Conservation (phyloP, 2,329 filamentous ascomycete species). For the Tolypocladium album region DNA sequence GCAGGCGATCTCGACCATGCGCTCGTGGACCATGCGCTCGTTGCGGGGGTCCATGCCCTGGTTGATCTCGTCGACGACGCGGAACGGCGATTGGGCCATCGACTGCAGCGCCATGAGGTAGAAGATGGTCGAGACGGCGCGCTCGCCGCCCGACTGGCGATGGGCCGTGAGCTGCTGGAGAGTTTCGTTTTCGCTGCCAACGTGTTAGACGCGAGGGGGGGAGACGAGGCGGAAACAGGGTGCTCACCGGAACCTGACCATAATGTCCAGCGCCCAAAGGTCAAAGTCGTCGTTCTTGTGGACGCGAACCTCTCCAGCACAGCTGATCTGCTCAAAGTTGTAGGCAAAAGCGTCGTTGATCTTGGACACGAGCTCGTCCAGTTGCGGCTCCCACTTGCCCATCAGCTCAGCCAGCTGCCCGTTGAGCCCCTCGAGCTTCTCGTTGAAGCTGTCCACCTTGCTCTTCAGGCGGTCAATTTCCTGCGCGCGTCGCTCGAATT, state of each 20-base stretch:
- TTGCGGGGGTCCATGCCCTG: conserved; percentile 99
- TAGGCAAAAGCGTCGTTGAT: conserved; percentile 89
- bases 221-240: background rate
- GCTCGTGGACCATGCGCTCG: conserved; percentile 94
- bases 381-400: conserved; percentile 67
- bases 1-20: conserved; percentile 97
- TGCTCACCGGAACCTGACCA: conserved; percentile 81
- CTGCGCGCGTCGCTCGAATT: conserved; percentile 63
- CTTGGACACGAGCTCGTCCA: conserved; percentile 65
- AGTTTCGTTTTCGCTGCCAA: conserved; percentile 59
- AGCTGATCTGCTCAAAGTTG: conserved; percentile 90
- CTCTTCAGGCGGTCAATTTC: conserved; percentile 57
- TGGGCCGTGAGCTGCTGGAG: conserved; percentile 82
- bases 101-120: conserved; percentile 97
- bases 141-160: conserved; percentile 91
- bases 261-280: conserved; percentile 85
- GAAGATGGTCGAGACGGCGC: conserved; percentile 94
- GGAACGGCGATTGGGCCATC: conserved; percentile 88
- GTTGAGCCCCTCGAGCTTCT: conserved; percentile 43
- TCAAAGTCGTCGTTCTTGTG: conserved; percentile 92
- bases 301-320: conserved; percentile 80
- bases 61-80: conserved; percentile 98
- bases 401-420: conserved; percentile 55
- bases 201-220: background rate
- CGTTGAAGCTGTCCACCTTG: conserved; percentile 42